Percentiles rank a stretch among this genome's conserved stretches.
Evolutionary conservation across 179 eudicot genomes (phyloP).

Genomic region (Vitellaria paradoxa): DNA sequence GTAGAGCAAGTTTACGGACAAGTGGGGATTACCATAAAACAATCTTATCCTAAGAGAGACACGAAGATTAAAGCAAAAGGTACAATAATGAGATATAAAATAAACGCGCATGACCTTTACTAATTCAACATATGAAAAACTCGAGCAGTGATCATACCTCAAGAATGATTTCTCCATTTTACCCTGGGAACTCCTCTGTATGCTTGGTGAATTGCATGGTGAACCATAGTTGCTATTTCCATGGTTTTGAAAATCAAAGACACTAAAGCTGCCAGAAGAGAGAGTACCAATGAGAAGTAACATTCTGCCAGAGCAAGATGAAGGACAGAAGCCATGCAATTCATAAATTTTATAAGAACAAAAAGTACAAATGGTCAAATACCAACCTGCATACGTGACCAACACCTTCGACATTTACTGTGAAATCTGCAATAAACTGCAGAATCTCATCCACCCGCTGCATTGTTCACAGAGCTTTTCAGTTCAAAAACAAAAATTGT

Average conservation of each 20-base stretch:
- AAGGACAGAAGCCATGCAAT: background rate
- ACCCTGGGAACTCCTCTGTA: constrained; percentile 87
- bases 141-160: constrained; percentile 41
- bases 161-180: constrained; percentile 99
- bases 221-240: constrained; percentile 85
- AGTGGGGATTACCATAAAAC: background rate
- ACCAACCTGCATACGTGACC: constrained; percentile 93
- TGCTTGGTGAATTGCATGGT: constrained; percentile 50
- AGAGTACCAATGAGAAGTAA: constrained; percentile 3
- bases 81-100: no score
- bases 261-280: constrained; percentile 60
- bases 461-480: constrained; percentile 22
- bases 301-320: background rate
- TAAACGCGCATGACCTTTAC: no score
- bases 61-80: no score
- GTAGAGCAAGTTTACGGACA: background rate
- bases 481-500: constrained; percentile 14
- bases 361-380: background rate
- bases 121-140: background rate
- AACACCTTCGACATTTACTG: constrained; percentile 84
- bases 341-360: background rate
- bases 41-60: no score
- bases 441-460: constrained; percentile 86
- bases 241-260: constrained; percentile 77
- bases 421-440: constrained; percentile 79